Evolutionary conservation across 768 basidiomycete species (phyloP), one percentile per base, ranked within the genome.

Genomic region (Phylloporus sp.): DNA sequence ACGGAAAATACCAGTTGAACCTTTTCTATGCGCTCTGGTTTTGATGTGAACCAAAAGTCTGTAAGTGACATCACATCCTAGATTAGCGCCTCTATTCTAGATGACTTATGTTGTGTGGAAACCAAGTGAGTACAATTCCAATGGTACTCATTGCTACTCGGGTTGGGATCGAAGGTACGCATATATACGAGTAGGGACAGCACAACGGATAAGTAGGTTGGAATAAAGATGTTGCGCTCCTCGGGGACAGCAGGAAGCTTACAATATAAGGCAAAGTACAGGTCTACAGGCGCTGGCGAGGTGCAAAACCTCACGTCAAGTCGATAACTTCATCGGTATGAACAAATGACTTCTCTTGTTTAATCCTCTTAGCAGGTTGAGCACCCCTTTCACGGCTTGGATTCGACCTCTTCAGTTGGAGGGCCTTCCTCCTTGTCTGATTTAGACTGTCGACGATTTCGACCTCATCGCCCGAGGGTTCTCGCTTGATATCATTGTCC

Each of bases 291-390:
- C 22, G 38, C 26, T 34, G 33, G 33, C n/a, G 6, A 34, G 10
- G 21, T 7, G 43, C 5, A 35, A 26, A 38, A n/a, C 15, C 13
- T 62, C 54, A 65, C 29, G 63, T 67, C 52, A 65, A 38, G 42
- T 67, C 64, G 34, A 65, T 65, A 31, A 67, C 48, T 27, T 65
- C 65, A 17, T 54, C 51, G n/a, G 28, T 26, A 27, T 36, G 49
- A 38, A 55, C 29, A 24, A 37, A 11, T 21, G 21, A 38, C 23
- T 49, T 48, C 46, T 67, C 65, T 31, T 54, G 51, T 31, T 65
- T 65, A 7, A 61, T 48, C 45, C 38, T 67, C 55, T 67, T 65
- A 14, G 40, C 31, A 26, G 49, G 58, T 21, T 35, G 53, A 42
- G 32, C 39, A 17, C 27, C 36, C 13, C 40, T 24, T 41, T 42